These are phyloP conservation scores for Berkeleyomyces basicola DNA, from an alignment of 2,329 filamentous ascomycete genomes.

Conservation along the genomic window DNA sequence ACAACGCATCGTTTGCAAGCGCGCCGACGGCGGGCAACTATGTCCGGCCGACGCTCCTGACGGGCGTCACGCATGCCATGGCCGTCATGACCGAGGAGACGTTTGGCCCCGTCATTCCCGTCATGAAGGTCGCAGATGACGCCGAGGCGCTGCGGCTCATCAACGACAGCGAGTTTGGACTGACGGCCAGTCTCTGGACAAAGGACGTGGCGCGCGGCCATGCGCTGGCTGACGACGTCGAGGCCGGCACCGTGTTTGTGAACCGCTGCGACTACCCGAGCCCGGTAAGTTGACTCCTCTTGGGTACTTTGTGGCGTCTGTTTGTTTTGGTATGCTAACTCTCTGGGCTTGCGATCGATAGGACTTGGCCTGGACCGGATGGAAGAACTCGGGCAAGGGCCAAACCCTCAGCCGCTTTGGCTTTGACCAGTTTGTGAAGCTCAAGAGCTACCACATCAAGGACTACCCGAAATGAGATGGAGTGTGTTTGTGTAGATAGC, in stretches of 20 bases:
- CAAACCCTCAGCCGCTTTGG: conserved; percentile 79
- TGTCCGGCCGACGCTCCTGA: conserved; percentile 70
- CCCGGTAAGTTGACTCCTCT: conserved; percentile 45
- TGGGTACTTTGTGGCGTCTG: conserved; percentile 9
- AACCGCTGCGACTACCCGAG: conserved; percentile 87
- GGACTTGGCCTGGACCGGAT: conserved; percentile 93
- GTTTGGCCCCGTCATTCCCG: conserved; percentile 80
- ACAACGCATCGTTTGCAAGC: conserved; percentile 58
- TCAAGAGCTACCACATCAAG: conserved; percentile 93
- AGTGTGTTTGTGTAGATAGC: neutral
- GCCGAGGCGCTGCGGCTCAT: conserved; percentile 68
- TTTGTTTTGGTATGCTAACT: conserved; percentile 15
- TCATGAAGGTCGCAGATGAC: conserved; percentile 72
- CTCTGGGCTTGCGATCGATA: conserved; percentile 20
- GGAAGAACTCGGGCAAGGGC: conserved; percentile 92
- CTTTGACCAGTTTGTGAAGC: conserved; percentile 88
- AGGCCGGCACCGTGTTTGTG: conserved; percentile 91
- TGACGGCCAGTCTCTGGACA: conserved; percentile 96
- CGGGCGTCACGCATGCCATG: conserved; percentile 68
- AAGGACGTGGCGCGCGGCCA: conserved; percentile 65
- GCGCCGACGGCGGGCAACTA: conserved; percentile 53
- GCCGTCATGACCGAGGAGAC: conserved; percentile 84
- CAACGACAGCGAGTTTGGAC: conserved; percentile 88
- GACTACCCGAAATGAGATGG: conserved; percentile 44
- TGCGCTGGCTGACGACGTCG: conserved; percentile 61